Base-by-base conservation (phyloP, 805 yeast genomes). In the Metschnikowia borealis region DNA sequence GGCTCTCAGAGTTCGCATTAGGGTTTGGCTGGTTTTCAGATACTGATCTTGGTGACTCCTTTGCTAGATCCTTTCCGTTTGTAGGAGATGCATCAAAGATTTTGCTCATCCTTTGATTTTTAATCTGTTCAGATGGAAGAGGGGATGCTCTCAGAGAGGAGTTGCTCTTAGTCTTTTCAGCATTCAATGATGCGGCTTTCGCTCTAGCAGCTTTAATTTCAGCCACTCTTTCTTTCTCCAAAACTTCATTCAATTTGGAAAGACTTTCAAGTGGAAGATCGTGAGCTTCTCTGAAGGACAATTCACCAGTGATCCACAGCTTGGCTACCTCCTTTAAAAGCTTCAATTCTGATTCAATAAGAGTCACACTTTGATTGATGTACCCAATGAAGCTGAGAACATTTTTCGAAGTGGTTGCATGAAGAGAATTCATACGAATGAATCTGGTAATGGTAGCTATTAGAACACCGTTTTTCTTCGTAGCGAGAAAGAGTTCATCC, bases 391-490 rank as follows among this genome's bases (percentile, higher is more conserved):
- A 65, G 46, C 75, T 81, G 15, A 62, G 47, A 1, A 75, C 55
- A 42, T 60, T 68, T 38, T 74, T 75, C 2, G 71, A 55, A 38
- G 67, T 66, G 7, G 68, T 66, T 17, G 65, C 68, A 49, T 62
- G 66, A 17, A 54, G 50, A 5, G 78, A 62, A 42, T 72, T 71
- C 54, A 70, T 70, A 46, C 81, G 62, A 2, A 80, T 64, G 41
- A 78, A 69, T 48, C 77, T 69, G 0, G 80, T 69, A 21, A 80
- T 68, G 7, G 71, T 69, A 3, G 83, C 79, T 46, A 79, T 65
- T 23, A 81, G 59, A 10, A 76, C 66, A 26, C 77, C 79, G 55
- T 78, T 80, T 52, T 77, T 79, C 52, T 70, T 79, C 14, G 76
- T 63, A n/a, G 69, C 66, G 51, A 71, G 71, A 62, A 75, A 69